phyloP scores from a whole-genome alignment of 2,329 filamentous ascomycete genomes.

The Rhinocladiella similis region DNA sequence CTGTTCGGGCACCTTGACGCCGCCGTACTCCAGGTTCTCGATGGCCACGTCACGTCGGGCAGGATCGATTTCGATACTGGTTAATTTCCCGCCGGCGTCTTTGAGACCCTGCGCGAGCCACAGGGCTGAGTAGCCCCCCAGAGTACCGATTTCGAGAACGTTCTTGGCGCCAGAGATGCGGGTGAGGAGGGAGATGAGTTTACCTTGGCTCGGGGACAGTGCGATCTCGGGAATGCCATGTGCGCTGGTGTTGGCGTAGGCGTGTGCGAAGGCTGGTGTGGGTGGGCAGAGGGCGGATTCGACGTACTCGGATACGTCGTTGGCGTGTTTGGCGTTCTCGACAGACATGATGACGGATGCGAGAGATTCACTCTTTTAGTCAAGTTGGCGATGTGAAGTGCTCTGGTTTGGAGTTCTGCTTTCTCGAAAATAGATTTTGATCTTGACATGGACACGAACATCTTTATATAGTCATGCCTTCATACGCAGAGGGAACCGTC shows the following conservation, averaged over 20 bases:
- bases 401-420: too few species aligned
- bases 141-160: constrained; percentile 56
- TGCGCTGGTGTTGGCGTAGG: constrained; percentile 12
- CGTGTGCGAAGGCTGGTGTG: constrained; percentile 5
- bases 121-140: constrained; percentile 57
- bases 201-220: constrained; percentile 39
- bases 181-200: constrained; percentile 43
- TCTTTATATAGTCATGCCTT: too few species aligned
- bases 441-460: too few species aligned
- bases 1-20: constrained; percentile 37
- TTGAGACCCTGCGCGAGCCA: constrained; percentile 47
- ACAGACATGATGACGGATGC: neutral
- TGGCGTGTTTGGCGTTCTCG: neutral
- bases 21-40: constrained; percentile 44
- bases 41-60: constrained; percentile 49
- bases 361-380: too few species aligned
- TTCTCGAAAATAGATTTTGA: too few species aligned
- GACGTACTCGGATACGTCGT: neutral
- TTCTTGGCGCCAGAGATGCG: constrained; percentile 37
- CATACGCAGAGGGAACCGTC: too few species aligned
- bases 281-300: constrained; percentile 1
- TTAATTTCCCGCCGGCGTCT: constrained; percentile 44
- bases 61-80: constrained; percentile 52
- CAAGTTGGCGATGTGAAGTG: too few species aligned
- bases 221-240: constrained; percentile 33